Conservation (phyloP, 192 early-diverging fungal genomes). For the Coemansia sp. region DNA sequence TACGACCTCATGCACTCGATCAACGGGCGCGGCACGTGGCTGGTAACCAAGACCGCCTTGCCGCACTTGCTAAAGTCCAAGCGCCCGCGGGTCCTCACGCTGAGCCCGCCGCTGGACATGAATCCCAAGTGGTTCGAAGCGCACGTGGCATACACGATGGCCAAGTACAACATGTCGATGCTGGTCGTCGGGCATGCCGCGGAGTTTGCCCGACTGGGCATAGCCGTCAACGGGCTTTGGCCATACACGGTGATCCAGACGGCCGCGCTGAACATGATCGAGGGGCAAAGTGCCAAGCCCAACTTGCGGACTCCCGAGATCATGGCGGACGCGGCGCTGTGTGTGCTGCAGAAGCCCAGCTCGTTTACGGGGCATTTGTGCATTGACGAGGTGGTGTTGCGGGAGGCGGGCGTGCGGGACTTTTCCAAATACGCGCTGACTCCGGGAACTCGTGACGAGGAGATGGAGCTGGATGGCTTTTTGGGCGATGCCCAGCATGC, state of each 20-base stretch:
- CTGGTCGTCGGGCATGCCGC: constrained; percentile 67
- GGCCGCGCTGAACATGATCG: constrained; percentile 56
- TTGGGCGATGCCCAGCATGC: constrained; percentile 50
- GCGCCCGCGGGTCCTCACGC: constrained; percentile 65
- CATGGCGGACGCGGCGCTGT: constrained; percentile 75
- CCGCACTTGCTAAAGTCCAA: constrained; percentile 64
- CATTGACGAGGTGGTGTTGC: constrained; percentile 75
- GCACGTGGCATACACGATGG: constrained; percentile 65
- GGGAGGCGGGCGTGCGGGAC: constrained; percentile 66
- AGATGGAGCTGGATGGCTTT: constrained; percentile 65
- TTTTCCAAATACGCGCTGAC: constrained; percentile 66
- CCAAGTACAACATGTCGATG: constrained; percentile 75
- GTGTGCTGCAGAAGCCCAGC: constrained; percentile 55
- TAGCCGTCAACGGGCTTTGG: constrained; percentile 77
- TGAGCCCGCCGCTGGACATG: constrained; percentile 70
- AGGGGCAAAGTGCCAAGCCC: background rate
- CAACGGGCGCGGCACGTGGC: constrained; percentile 76
- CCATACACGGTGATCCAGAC: constrained; percentile 74
- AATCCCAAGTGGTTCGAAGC: constrained; percentile 64
- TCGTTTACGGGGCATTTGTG: constrained; percentile 67
- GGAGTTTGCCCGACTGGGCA: constrained; percentile 61
- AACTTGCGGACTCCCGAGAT: constrained; percentile 56
- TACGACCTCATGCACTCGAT: constrained; percentile 74
- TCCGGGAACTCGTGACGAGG: constrained; percentile 51
- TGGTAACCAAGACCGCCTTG: constrained; percentile 67